phyloP scores from a whole-genome alignment of 164 flowering plant genomes.

The Macadamia tetraphylla region DNA sequence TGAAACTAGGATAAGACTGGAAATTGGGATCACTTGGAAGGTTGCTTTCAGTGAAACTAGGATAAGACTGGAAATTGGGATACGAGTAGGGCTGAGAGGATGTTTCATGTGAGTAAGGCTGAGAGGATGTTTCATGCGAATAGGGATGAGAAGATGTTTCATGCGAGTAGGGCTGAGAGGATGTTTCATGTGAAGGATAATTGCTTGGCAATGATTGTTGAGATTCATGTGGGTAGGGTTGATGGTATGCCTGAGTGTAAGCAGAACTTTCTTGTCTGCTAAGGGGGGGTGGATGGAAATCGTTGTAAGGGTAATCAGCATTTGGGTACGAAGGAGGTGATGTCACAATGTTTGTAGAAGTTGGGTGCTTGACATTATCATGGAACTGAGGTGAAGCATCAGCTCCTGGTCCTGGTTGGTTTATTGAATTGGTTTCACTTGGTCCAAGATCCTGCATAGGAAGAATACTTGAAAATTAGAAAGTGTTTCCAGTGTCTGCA shows the following conservation, averaged over 20 bases:
- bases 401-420: conserved; percentile 30
- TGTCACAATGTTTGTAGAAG: conserved; percentile 14
- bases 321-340: conserved; percentile 16
- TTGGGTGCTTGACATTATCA: conserved; percentile 26
- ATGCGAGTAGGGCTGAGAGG: no score
- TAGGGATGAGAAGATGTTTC: no score
- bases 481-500: neutral
- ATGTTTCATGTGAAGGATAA: conserved; percentile 33
- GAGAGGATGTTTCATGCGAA: conserved; percentile 19
- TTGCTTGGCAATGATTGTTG: conserved; percentile 37
- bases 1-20: conserved; percentile 61
- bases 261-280: conserved; percentile 37
- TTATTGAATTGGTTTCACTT: conserved; percentile 22
- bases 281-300: conserved; percentile 35
- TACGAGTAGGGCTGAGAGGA: conserved; percentile 27
- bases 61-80: conserved; percentile 69
- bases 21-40: conserved; percentile 54
- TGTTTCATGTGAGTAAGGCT: no score
- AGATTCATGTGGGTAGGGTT: conserved; percentile 41
- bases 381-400: conserved; percentile 36
- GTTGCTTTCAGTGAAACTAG: conserved; percentile 61
- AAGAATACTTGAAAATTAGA: neutral
- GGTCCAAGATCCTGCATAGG: conserved; percentile 53
- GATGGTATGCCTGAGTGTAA: conserved; percentile 25
- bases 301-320: conserved; percentile 35